Evolutionary conservation across 2,329 filamentous ascomycete species (phyloP).

Genomic region (Penicillium sp.): DNA sequence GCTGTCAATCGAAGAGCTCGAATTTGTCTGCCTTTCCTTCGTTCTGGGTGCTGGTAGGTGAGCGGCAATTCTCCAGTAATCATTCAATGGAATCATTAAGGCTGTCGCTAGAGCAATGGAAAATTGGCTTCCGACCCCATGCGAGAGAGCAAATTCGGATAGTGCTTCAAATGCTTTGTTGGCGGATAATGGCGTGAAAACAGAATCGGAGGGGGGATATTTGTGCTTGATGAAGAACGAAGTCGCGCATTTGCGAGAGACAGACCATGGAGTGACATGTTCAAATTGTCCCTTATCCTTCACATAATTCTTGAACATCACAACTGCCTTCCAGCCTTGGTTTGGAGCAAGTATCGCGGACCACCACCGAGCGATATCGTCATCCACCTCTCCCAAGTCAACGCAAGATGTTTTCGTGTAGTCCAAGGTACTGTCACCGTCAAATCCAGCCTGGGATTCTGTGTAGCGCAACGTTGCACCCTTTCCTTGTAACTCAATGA

Average conservation of each 20-base stretch:
- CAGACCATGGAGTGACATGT: constrained; percentile 14
- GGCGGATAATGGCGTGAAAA: constrained; percentile 10
- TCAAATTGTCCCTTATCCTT: too few species aligned
- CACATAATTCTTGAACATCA: not conserved
- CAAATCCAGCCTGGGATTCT: not conserved
- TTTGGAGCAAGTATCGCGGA: constrained; percentile 16
- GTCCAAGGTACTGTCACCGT: not conserved
- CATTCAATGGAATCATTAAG: constrained; percentile 14
- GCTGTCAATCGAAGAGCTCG: not conserved
- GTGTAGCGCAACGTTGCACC: constrained; percentile 14
- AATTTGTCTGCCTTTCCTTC: not conserved
- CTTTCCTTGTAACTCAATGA: constrained; percentile 15
- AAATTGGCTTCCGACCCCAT: constrained; percentile 17
- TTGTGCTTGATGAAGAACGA: constrained; percentile 4
- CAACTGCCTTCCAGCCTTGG: constrained; percentile 17
- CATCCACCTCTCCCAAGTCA: constrained; percentile 17
- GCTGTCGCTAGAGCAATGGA: constrained; percentile 16
- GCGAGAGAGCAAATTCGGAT: constrained; percentile 8
- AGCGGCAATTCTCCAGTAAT: constrained; percentile 4
- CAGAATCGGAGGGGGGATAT: not conserved
- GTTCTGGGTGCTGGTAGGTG: constrained; percentile 12
- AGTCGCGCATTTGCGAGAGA: constrained; percentile 5
- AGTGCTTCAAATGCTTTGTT: constrained; percentile 11
- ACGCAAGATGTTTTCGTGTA: not conserved
- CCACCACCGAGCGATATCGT: constrained; percentile 17